Percentiles rank a stretch among this genome's conserved stretches.
Evolutionary conservation across 352 stramenopile species (phyloP).

Genomic region (Discostella stelligera): DNA sequence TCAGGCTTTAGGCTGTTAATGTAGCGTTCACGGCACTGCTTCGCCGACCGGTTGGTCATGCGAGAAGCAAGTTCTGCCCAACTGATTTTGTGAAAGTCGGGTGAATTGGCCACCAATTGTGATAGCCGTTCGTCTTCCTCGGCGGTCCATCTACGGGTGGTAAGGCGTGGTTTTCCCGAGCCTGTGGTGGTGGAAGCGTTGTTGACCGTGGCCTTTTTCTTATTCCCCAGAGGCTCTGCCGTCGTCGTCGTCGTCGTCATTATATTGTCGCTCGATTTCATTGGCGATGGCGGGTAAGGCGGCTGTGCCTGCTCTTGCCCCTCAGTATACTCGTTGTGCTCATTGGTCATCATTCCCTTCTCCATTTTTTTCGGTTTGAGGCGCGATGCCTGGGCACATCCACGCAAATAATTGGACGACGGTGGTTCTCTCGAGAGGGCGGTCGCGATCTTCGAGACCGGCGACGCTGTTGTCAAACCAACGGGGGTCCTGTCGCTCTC

Average conservation of each 20-base stretch:
- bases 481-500: no score
- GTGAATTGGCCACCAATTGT: conserved; percentile 18
- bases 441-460: not conserved
- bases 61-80: conserved; percentile 36
- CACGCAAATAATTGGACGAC: not conserved
- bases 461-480: no score
- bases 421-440: not conserved
- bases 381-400: not conserved
- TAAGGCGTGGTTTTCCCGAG: not conserved
- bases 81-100: conserved; percentile 12
- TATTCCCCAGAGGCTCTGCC: not conserved
- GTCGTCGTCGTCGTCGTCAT: no score
- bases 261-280: not conserved
- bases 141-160: conserved; percentile 14
- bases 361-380: not conserved
- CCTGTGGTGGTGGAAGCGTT: not conserved
- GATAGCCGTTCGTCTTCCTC: conserved; percentile 42
- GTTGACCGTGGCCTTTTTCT: not conserved
- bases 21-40: conserved; percentile 95
- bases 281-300: not conserved
- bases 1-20: conserved; percentile 93
- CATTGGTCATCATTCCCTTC: not conserved
- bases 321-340: not conserved
- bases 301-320: not conserved
- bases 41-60: conserved; percentile 72